Base-by-base conservation (phyloP, 2,329 filamentous ascomycete species). In the Huntiella moniliformis region DNA sequence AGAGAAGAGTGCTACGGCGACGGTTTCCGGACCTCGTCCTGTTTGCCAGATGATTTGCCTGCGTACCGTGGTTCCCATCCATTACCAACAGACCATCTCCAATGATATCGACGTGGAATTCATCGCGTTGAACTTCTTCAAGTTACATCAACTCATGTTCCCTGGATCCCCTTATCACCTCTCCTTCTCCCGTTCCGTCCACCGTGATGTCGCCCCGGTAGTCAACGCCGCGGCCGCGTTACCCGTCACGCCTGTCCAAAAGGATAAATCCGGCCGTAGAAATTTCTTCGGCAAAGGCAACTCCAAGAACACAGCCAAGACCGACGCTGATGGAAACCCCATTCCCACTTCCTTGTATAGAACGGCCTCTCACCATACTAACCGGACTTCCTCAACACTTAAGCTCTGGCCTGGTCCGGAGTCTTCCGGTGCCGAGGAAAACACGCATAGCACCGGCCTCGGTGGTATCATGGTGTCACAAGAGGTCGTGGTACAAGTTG, bases 71-170 rank as follows among this genome's bases (percentile, higher is more conserved):
- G 69, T 77, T 13, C 73, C 73, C 1, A 73, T 82, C 22, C 73
- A 80, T 52, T 64, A 66, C 12, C 66, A 65, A 32, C 44, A 46
- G 12, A 38, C 22, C 11, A 8, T 28, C 22, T 57, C 71, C 6
- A 61, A 62, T 2, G 67, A 68, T 16, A 61, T 68, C 1, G 66
- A 67, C 22, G 70, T 73, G 54, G 65, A 68, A 46, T 79, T 79
- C 52, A 65, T 71, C 1, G 76, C 79, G 0, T 61, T 82, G 28
- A 69, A 62, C 38, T 74, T 82, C 52, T 82, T 82, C 62, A 75
- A 73, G 52, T 64, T 71, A 5, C 75, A 77, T 48, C 79, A 83
- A 57, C 69, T 78, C 51, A 67, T 73, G 0, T 70, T 76, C 53
- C 63, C 67, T 22, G 66, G 66, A 49, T 64, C 68, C 31, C 60